Conservation (phyloP, 2,329 filamentous ascomycete species). For the Hypoxylon rubiginosum region DNA sequence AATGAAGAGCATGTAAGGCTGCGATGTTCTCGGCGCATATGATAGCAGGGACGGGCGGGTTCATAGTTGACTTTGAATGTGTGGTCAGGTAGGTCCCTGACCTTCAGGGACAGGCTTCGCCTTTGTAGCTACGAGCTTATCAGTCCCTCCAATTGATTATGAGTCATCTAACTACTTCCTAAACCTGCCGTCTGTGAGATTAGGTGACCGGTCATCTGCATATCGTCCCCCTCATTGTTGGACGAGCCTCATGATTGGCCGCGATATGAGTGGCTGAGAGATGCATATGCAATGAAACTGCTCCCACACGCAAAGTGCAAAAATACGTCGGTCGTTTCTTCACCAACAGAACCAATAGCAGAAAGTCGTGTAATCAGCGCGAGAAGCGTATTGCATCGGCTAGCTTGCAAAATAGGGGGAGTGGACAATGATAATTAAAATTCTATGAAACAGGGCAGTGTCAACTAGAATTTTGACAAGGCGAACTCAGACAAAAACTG, state of each 20-base stretch:
- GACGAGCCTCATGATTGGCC: conserved; percentile 26
- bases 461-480: background rate
- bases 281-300: conserved; percentile 20
- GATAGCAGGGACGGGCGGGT: conserved; percentile 21
- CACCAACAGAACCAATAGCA: background rate
- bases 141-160: background rate
- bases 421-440: background rate
- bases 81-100: background rate
- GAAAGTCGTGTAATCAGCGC: background rate
- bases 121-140: background rate
- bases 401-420: background rate
- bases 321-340: background rate
- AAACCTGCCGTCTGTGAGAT: conserved; percentile 9
- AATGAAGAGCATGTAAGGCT: conserved; percentile 47
- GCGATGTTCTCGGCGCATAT: conserved; percentile 49
- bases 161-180: no score
- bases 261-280: conserved; percentile 19
- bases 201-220: conserved; percentile 15
- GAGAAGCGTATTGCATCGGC: background rate
- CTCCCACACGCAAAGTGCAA: conserved; percentile 12
- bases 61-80: conserved; percentile 15
- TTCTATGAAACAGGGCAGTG: background rate
- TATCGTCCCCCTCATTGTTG: conserved; percentile 5
- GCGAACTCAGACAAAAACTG: no score
- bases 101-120: background rate